Conservation (phyloP, 208 protist genomes). For the Trypanosoma grayi region DNA sequence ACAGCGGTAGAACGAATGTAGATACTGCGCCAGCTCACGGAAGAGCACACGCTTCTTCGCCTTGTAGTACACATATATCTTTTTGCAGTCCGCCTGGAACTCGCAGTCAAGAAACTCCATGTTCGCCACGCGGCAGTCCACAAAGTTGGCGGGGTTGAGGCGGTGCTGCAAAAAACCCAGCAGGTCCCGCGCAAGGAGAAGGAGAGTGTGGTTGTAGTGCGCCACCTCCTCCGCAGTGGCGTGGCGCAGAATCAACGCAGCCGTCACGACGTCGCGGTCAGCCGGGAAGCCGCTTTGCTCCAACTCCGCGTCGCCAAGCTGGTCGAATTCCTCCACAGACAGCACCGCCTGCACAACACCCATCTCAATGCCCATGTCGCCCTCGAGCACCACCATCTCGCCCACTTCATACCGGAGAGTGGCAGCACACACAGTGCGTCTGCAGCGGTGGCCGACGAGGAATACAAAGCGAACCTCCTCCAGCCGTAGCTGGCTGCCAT, state of each 20-base stretch:
- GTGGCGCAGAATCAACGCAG: conserved; percentile 25
- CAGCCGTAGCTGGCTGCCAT: not conserved
- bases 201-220: conserved; percentile 13
- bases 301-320: conserved; percentile 22
- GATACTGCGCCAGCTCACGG: conserved; percentile 63
- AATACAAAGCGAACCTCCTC: conserved; percentile 35
- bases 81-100: conserved; percentile 76
- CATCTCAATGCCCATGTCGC: conserved; percentile 77
- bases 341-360: conserved; percentile 31
- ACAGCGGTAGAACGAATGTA: conserved; percentile 74
- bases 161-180: conserved; percentile 16
- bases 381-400: conserved; percentile 69
- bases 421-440: conserved; percentile 36
- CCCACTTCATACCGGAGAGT: conserved; percentile 19
- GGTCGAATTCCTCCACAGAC: conserved; percentile 35
- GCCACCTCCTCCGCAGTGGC: conserved; percentile 19
- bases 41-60: conserved; percentile 47
- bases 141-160: conserved; percentile 28
- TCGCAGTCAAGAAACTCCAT: conserved; percentile 74
- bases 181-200: conserved; percentile 20
- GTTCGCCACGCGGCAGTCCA: conserved; percentile 46
- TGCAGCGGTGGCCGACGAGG: conserved; percentile 51
- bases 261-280: conserved; percentile 18
- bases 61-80: conserved; percentile 76
- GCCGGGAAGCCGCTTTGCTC: conserved; percentile 19